Percentiles rank a stretch among this genome's conserved stretches.
Evolutionary conservation across 2,329 filamentous ascomycete species (phyloP).

Genomic region (Fusarium xylarioides): DNA sequence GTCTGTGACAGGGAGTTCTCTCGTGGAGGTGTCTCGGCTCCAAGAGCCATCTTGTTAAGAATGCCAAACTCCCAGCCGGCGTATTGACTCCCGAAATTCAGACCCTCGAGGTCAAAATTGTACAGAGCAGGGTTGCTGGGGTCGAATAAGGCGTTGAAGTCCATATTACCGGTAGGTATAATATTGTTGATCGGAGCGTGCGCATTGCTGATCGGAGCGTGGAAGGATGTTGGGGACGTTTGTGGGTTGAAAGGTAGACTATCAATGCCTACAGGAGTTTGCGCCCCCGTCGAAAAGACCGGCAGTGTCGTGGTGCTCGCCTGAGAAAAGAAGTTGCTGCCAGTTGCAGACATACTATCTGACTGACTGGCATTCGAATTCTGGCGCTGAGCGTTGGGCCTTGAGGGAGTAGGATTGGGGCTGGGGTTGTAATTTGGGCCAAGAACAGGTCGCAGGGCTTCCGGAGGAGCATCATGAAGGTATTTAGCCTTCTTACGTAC

Average conservation of each 20-base stretch:
- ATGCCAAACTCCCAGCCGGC: conserved; percentile 96
- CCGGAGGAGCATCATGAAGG: conserved; percentile 92
- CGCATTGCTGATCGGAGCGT: conserved; percentile 61
- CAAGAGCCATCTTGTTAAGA: conserved; percentile 86
- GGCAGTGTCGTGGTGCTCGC: conserved; percentile 58
- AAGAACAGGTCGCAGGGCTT: conserved; percentile 87
- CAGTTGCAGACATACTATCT: conserved; percentile 55
- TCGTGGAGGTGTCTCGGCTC: conserved; percentile 79
- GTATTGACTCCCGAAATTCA: conserved; percentile 92
- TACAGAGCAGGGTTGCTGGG: conserved; percentile 91
- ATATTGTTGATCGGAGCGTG: conserved; percentile 57
- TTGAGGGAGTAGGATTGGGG: conserved; percentile 56
- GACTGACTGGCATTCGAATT: conserved; percentile 59
- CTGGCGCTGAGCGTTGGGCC: conserved; percentile 58
- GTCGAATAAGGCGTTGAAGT: conserved; percentile 77
- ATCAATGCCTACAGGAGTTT: conserved; percentile 59
- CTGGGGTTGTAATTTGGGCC: conserved; percentile 74
- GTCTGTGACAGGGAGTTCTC: conserved; percentile 64
- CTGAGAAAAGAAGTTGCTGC: conserved; percentile 59
- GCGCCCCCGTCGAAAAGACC: conserved; percentile 58
- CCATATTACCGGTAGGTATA: conserved; percentile 60
- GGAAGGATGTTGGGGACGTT: conserved; percentile 79
- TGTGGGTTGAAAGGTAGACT: conserved; percentile 67
- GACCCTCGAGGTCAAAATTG: conserved; percentile 93
- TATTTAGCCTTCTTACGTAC: conserved; percentile 99